These are phyloP conservation scores for Globisporangium uncinulatum DNA, from an alignment of 352 stramenopile species.

Conservation along the genomic window DNA sequence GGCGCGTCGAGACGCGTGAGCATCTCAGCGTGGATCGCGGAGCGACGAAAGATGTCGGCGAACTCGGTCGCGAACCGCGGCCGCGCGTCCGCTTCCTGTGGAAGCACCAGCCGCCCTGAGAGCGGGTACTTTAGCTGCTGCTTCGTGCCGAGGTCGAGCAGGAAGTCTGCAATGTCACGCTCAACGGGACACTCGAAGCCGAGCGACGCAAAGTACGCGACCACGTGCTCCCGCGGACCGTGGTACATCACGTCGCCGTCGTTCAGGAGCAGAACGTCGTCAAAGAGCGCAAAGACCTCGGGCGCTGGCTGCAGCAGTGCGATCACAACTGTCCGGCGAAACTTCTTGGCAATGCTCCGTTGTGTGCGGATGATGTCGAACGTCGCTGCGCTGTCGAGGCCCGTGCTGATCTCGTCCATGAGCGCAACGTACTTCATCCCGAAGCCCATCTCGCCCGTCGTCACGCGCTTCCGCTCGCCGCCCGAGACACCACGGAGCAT, in stretches of 20 bases:
- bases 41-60: constrained; percentile 20
- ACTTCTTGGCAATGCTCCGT: constrained; percentile 31
- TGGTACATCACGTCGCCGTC: constrained; percentile 24
- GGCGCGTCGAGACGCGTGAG: constrained; percentile 11
- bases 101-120: background rate
- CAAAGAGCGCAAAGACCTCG: constrained; percentile 87
- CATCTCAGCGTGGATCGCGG: constrained; percentile 16
- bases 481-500: constrained; percentile 56
- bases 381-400: constrained; percentile 86
- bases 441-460: constrained; percentile 80
- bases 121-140: constrained; percentile 13
- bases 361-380: constrained; percentile 87
- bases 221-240: constrained; percentile 13
- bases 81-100: background rate
- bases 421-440: constrained; percentile 65
- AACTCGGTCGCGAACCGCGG: constrained; percentile 28
- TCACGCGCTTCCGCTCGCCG: constrained; percentile 65
- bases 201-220: constrained; percentile 12
- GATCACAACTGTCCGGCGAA: constrained; percentile 32
- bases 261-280: constrained; percentile 82
- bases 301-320: constrained; percentile 80
- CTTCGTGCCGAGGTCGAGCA: constrained; percentile 12
- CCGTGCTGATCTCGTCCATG: constrained; percentile 90
- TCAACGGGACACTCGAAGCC: constrained; percentile 12
- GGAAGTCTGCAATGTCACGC: constrained; percentile 15